These are phyloP conservation scores for Fonsecaea multimorphosa DNA, from an alignment of 2,329 filamentous ascomycete genomes.

Conservation along the genomic window DNA sequence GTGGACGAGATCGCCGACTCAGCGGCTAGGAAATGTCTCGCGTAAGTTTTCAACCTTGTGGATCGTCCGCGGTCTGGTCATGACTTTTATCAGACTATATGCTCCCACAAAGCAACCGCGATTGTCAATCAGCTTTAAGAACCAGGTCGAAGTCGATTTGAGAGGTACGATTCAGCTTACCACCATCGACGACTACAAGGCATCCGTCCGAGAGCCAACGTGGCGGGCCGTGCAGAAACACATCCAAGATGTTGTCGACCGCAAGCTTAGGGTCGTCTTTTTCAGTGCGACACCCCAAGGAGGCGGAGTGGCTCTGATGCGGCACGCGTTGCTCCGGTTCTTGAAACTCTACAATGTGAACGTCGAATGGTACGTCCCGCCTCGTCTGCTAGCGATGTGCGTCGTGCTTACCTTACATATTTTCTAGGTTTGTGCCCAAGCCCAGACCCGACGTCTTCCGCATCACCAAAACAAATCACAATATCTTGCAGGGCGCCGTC, in stretches of 20 bases:
- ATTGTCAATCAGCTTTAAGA: conserved; percentile 68
- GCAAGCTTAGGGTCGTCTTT: conserved; percentile 73
- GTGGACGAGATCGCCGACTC: conserved; percentile 83
- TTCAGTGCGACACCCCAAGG: conserved; percentile 82
- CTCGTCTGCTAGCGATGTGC: not conserved
- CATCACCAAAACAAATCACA: conserved; percentile 86
- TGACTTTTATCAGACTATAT: conserved; percentile 62
- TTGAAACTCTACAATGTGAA: conserved; percentile 70
- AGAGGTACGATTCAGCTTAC: conserved; percentile 68
- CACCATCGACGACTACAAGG: conserved; percentile 62
- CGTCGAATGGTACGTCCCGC: conserved; percentile 70
- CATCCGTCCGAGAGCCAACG: conserved; percentile 65
- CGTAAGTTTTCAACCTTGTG: conserved; percentile 56
- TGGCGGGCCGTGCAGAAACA: conserved; percentile 71
- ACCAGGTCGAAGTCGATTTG: conserved; percentile 73
- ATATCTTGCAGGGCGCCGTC: conserved; percentile 82
- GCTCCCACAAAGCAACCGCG: conserved; percentile 74
- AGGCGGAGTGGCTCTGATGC: conserved; percentile 82
- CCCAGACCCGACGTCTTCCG: conserved; percentile 79
- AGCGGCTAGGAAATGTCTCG: conserved; percentile 78
- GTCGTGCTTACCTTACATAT: conserved; percentile 4
- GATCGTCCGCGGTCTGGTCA: not conserved
- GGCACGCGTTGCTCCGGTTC: conserved; percentile 77
- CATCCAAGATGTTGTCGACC: conserved; percentile 65
- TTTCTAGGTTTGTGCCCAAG: conserved; percentile 70